Evolutionary conservation across 202 grass and related monocot genomes (phyloP).

Genomic region (Carex arenaria): DNA sequence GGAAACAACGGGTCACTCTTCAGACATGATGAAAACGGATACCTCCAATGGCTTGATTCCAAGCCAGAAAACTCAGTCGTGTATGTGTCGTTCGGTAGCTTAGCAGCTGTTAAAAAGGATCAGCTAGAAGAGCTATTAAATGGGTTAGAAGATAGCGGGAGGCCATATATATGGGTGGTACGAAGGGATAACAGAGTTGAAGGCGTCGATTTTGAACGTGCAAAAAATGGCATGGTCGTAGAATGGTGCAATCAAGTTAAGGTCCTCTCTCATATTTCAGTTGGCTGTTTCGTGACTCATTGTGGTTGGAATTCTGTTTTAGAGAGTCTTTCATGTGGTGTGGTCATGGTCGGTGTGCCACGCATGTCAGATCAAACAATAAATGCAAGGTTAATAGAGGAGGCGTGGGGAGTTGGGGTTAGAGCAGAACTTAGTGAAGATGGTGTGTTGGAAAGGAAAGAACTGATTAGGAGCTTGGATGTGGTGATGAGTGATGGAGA

Average conservation of each 20-base stretch:
- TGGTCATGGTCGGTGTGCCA: conserved; percentile 54
- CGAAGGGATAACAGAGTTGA: conserved; percentile 38
- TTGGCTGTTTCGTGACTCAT: conserved; percentile 68
- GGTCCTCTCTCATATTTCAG: conserved; percentile 46
- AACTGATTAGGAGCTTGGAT: conserved; percentile 38
- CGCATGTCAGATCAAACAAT: conserved; percentile 52
- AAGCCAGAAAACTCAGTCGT: conserved; percentile 42
- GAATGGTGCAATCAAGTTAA: conserved; percentile 70
- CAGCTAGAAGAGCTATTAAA: conserved; percentile 46
- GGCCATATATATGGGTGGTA: conserved; percentile 53
- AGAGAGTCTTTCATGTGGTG: conserved; percentile 43
- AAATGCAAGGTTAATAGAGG: conserved; percentile 48
- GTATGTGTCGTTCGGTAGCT: conserved; percentile 68
- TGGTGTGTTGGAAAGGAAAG: conserved; percentile 29
- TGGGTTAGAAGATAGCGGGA: conserved; percentile 31
- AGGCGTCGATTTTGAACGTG: not conserved
- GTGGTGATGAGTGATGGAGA: conserved; percentile 25
- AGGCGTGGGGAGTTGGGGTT: conserved; percentile 37
- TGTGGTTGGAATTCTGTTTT: conserved; percentile 64
- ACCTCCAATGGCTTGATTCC: conserved; percentile 66
- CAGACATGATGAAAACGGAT: conserved; percentile 36
- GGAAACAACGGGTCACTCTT: conserved; percentile 36
- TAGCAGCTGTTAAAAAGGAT: conserved; percentile 7
- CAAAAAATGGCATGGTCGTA: conserved; percentile 39
- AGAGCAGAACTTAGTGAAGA: conserved; percentile 12